Evolutionary conservation across 2,329 filamentous ascomycete species (phyloP).

Genomic region (Bisporella sp.): DNA sequence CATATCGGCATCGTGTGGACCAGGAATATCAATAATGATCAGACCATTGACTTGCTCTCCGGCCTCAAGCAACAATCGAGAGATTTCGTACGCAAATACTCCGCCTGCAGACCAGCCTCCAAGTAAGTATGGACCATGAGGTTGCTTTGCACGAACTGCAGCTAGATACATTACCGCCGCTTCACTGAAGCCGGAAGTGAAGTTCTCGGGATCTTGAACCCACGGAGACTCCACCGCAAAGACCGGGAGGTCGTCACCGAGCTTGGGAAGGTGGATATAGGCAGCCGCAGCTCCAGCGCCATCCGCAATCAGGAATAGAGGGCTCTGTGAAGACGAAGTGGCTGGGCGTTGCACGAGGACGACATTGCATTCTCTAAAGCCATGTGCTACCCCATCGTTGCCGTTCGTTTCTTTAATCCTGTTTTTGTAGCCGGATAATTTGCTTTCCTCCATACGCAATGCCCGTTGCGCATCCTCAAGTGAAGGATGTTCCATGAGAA

Average conservation of each 20-base stretch:
- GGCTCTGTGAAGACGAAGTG: not conserved
- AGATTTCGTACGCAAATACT: conserved; percentile 29
- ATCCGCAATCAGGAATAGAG: conserved; percentile 18
- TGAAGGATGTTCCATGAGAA: conserved; percentile 2
- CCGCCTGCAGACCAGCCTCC: conserved; percentile 32
- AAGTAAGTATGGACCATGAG: conserved; percentile 30
- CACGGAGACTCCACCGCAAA: conserved; percentile 21
- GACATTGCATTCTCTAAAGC: not conserved
- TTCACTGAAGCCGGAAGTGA: conserved; percentile 12
- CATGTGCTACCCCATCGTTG: not conserved
- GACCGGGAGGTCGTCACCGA: conserved; percentile 9
- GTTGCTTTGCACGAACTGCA: conserved; percentile 21
- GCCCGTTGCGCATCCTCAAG: not conserved
- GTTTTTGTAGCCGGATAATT: not conserved
- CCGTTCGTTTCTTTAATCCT: not conserved
- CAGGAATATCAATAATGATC: conserved; percentile 12
- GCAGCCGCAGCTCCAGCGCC: conserved; percentile 15
- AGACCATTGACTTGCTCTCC: conserved; percentile 12
- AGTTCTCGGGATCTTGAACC: conserved; percentile 10
- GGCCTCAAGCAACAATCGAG: conserved; percentile 15
- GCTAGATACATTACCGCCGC: conserved; percentile 8
- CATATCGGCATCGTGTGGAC: not conserved
- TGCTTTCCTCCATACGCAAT: not conserved
- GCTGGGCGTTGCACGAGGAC: conserved; percentile 12
- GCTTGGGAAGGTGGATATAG: conserved; percentile 16